These are phyloP conservation scores for Vaccinium corymbosum DNA, from an alignment of 148 eudicot genomes.

Conservation along the genomic window DNA sequence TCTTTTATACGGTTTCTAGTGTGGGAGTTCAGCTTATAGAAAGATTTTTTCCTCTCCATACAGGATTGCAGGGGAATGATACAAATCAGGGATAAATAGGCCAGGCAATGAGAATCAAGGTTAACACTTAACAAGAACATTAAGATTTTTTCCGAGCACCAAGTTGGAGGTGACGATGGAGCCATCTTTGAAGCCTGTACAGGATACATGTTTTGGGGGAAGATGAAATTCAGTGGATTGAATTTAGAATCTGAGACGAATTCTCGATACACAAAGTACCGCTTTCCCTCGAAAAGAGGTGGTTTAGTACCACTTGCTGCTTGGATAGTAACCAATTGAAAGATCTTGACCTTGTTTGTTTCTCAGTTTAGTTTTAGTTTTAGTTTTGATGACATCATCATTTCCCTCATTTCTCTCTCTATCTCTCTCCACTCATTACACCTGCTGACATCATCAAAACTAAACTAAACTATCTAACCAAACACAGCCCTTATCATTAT, in stretches of 20 bases:
- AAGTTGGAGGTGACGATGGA: not conserved
- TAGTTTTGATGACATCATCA: too few species aligned
- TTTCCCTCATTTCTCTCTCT: too few species aligned
- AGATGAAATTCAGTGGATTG: not conserved
- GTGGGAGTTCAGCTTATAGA: not conserved
- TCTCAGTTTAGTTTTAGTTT: too few species aligned
- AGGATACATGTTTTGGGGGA: not conserved
- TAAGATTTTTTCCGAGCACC: not conserved
- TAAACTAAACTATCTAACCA: too few species aligned
- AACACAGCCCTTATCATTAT: too few species aligned
- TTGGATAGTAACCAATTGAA: not conserved
- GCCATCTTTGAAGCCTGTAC: constrained; percentile 3
- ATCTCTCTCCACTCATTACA: too few species aligned
- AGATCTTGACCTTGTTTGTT: too few species aligned
- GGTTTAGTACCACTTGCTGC: not conserved
- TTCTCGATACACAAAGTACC: not conserved
- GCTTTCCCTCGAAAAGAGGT: not conserved
- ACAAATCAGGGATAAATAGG: not conserved
- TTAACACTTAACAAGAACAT: not conserved
- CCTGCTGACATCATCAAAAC: too few species aligned
- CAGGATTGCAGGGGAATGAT: not conserved
- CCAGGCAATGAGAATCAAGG: not conserved
- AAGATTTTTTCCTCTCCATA: not conserved
- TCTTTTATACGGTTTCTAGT: not conserved
- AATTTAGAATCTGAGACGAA: not conserved